These are phyloP conservation scores for Hanseniaspora vineae DNA, from an alignment of 805 yeast species.

Conservation along the genomic window DNA sequence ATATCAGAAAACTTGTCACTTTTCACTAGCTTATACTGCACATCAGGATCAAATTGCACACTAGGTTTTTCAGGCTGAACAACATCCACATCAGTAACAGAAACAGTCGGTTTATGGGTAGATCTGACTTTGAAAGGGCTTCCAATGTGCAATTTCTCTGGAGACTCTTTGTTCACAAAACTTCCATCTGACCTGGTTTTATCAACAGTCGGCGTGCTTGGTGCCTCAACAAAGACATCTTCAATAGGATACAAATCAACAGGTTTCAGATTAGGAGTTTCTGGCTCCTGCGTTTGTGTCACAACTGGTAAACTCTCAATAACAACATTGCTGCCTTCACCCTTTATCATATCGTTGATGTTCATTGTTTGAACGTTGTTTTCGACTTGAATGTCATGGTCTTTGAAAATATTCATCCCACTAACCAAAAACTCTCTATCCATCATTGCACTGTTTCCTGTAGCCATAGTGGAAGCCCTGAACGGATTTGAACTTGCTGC, in stretches of 20 bases:
- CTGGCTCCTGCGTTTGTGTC: background rate
- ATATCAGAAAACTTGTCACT: conserved; percentile 7
- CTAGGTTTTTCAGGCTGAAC: too few relatives aligned
- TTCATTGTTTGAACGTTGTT: conserved; percentile 1
- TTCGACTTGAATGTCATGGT: background rate
- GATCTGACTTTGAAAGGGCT: conserved; percentile 19
- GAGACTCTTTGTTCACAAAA: too few relatives aligned
- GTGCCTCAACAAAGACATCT: conserved; percentile 1
- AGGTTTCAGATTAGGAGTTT: background rate
- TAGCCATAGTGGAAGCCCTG: too few relatives aligned
- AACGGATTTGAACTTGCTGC: too few relatives aligned
- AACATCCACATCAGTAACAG: too few relatives aligned
- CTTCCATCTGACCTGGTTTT: background rate
- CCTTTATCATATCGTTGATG: background rate
- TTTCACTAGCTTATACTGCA: background rate
- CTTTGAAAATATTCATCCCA: background rate
- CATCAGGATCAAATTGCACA: background rate
- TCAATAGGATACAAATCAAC: background rate
- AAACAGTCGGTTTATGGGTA: conserved; percentile 4
- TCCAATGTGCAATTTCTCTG: conserved; percentile 10
- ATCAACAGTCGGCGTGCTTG: conserved; percentile 7
- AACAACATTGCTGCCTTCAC: background rate
- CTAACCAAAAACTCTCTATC: too few relatives aligned
- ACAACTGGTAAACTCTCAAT: background rate
- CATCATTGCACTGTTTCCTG: too few relatives aligned